Percentiles rank a stretch among this genome's conserved stretches.
Conservation (phyloP, 331 rosid species). For the Pyracantha coccinea region DNA sequence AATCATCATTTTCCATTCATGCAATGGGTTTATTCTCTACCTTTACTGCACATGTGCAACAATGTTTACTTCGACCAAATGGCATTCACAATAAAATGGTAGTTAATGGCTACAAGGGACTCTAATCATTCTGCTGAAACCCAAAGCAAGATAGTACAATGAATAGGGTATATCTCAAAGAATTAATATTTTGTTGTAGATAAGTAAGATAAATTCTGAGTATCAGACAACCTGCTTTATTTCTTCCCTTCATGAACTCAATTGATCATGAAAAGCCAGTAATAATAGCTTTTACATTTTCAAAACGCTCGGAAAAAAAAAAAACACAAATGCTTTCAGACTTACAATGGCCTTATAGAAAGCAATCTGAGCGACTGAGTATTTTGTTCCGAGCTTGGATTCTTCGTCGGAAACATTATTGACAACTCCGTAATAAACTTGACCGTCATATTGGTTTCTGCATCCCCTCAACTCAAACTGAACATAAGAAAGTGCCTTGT, state of each 20-base stretch:
- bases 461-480: conserved; percentile 79
- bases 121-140: background rate
- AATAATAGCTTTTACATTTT: background rate
- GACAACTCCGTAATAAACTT: conserved; percentile 75
- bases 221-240: background rate
- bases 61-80: background rate
- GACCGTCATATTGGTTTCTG: conserved; percentile 77
- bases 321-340: background rate
- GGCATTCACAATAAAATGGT: background rate
- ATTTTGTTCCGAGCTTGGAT: conserved; percentile 82
- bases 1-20: background rate
- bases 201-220: background rate
- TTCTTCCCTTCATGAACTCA: background rate
- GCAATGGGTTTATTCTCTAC: background rate
- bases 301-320: background rate
- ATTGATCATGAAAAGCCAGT: background rate
- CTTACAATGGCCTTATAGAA: conserved; percentile 90
- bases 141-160: background rate
- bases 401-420: conserved; percentile 83
- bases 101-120: background rate
- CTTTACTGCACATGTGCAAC: background rate
- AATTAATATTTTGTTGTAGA: background rate
- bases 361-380: conserved; percentile 79
- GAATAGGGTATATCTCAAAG: background rate
- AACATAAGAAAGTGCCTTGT: conserved; percentile 73